phyloP scores from a whole-genome alignment of 2,329 filamentous ascomycete genomes.

The Peltaster fructicola region DNA sequence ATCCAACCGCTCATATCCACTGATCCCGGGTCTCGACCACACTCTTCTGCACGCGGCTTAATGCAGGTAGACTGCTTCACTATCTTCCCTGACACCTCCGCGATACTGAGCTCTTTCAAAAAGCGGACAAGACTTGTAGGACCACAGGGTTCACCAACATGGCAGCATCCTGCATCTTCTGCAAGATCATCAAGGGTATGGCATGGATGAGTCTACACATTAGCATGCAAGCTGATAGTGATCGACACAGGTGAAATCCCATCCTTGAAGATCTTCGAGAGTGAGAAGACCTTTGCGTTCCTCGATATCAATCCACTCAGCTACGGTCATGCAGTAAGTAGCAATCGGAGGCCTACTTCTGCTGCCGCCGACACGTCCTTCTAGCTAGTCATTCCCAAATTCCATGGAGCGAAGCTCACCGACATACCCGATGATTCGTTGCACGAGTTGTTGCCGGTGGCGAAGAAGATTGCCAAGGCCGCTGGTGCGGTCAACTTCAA shows the following conservation, averaged over 20 bases:
- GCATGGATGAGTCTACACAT: background rate
- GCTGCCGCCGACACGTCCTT: conserved; percentile 2
- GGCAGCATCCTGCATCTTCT: conserved; percentile 70
- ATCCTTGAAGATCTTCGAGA: conserved; percentile 90
- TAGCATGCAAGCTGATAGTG: too few relatives aligned
- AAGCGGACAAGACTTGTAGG: too few relatives aligned
- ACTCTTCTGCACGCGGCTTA: too few relatives aligned
- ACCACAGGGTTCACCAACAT: too few relatives aligned
- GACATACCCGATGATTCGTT: conserved; percentile 88
- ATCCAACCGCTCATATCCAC: too few relatives aligned
- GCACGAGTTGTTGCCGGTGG: conserved; percentile 64
- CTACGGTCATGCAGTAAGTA: conserved; percentile 67
- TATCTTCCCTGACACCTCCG: too few relatives aligned
- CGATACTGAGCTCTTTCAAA: too few relatives aligned
- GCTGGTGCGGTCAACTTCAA: conserved; percentile 72
- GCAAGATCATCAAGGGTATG: conserved; percentile 87
- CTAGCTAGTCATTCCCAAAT: conserved; percentile 90
- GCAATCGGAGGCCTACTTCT: background rate
- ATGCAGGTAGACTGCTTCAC: too few relatives aligned
- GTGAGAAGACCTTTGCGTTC: conserved; percentile 82
- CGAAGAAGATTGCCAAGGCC: conserved; percentile 71
- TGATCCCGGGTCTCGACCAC: too few relatives aligned
- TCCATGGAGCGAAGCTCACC: conserved; percentile 75
- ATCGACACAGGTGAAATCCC: conserved; percentile 68
- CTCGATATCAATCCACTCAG: conserved; percentile 87